A percentile compares a stretch with the other conserved stretches of the same genome.
phyloP scores from a whole-genome alignment of 352 stramenopile species.

The Thraustochytrium sp. region DNA sequence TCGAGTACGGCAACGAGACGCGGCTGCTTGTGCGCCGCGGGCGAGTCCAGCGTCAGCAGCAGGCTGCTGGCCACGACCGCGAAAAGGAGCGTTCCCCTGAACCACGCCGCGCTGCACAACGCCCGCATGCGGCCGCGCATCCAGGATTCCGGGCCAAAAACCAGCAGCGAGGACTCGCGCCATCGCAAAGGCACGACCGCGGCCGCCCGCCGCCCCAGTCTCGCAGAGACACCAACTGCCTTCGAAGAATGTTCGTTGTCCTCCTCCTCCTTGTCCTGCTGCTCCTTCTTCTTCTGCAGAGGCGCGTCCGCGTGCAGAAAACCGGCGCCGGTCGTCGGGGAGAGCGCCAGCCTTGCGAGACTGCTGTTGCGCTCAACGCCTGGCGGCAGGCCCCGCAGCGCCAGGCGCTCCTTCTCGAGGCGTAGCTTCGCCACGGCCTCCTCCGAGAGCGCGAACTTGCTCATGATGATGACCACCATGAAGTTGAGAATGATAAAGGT shows the following conservation, averaged over 20 bases:
- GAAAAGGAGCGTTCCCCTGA: conserved; percentile 34
- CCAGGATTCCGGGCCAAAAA: neutral
- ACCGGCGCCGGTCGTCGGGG: neutral
- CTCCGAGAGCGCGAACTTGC: conserved; percentile 74
- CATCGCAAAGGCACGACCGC: too few relatives aligned
- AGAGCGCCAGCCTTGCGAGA: neutral
- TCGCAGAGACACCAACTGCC: too few relatives aligned
- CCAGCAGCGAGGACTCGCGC: neutral
- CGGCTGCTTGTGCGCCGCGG: neutral
- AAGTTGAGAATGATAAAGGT: conserved; percentile 70
- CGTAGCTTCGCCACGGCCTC: conserved; percentile 55
- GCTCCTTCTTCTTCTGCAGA: too few relatives aligned
- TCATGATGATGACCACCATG: conserved; percentile 71
- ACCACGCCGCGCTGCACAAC: conserved; percentile 56
- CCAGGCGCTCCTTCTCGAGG: neutral
- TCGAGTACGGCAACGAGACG: neutral
- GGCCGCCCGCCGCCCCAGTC: too few relatives aligned
- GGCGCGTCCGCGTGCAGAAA: too few relatives aligned
- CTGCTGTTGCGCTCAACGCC: neutral
- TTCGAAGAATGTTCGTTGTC: too few relatives aligned
- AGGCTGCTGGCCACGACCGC: conserved; percentile 45
- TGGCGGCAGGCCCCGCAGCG: neutral
- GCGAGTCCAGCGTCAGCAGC: conserved; percentile 45
- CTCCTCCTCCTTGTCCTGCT: too few relatives aligned
- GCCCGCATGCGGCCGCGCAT: neutral